Base-by-base conservation (phyloP, 2,329 filamentous ascomycete species). In the Huntiella moniliformis region DNA sequence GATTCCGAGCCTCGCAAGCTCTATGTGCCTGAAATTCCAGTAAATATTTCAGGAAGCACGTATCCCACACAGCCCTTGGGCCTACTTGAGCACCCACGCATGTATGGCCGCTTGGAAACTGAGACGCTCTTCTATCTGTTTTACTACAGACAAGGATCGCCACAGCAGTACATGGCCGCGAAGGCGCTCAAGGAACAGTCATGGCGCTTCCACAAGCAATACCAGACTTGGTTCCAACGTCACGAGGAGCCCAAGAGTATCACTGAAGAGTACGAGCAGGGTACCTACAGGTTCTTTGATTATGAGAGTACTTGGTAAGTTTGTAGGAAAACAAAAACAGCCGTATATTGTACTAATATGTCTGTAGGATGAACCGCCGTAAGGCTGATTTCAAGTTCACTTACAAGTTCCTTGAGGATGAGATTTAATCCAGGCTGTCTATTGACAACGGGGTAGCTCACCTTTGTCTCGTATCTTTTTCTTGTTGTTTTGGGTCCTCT, bases 201-300 rank as follows among this genome's bases (percentile, higher is more conserved):
- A 62, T 98, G 91, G 91, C 75, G 91, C 47, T 98, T 98, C 61
- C 91, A 98, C 66, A 98, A 98, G 68, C 91, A 96, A 62, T 98
- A 98, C 59, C 91, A 94, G 62, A 98, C 91, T 1, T 98, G 91
- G 91, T 98, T 98, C 58, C 91, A 98, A 63, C 74, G 91, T 44
- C 91, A 98, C 54, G 91, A 98, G 59, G 91, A 98, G 66, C 91
- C 91, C 13, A 98, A 98, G 69, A 87, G 79, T 55, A 98, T 98
- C 57, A 96, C 91, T 0, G 91, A 98, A 62, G 91, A 98, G 64
- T 96, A 85, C 58, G 91, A 98, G 65, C 91, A 98, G 64, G 91
- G 91, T 52, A 98, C 91, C 17, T 98, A 98, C 67, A 79, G 91
- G 43, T 98, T 98, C 69, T 98, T 98, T 62, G 91, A 98, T 64